phyloP scores from a whole-genome alignment of 2,329 filamentous ascomycete genomes.

The Fusarium begoniae region DNA sequence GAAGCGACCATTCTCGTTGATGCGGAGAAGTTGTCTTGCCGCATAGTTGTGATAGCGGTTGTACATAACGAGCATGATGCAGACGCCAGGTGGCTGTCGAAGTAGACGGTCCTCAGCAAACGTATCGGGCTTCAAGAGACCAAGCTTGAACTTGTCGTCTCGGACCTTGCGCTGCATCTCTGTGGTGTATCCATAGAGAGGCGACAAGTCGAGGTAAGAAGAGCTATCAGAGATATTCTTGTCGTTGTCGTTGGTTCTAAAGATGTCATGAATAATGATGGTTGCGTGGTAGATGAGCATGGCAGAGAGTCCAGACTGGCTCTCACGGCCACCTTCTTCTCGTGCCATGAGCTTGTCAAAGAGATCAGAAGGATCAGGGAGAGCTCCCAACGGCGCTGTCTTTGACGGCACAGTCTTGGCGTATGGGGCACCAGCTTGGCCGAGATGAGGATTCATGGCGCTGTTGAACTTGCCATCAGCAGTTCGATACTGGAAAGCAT shows the following conservation, averaged over 20 bases:
- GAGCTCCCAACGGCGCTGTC: constrained; percentile 35
- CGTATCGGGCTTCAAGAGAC: constrained; percentile 62
- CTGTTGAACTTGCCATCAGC: constrained; percentile 46
- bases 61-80: constrained; percentile 75
- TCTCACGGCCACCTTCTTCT: constrained; percentile 37
- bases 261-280: constrained; percentile 63
- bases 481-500: constrained; percentile 38
- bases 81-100: constrained; percentile 73
- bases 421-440: constrained; percentile 44
- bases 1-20: constrained; percentile 55
- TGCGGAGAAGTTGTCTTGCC: constrained; percentile 70
- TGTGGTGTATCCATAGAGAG: constrained; percentile 52
- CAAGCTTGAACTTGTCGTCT: constrained; percentile 45
- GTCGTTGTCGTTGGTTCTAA: constrained; percentile 48
- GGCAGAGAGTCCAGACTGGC: constrained; percentile 55
- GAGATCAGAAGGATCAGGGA: constrained; percentile 44
- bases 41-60: constrained; percentile 84
- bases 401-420: constrained; percentile 43
- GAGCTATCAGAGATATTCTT: constrained; percentile 48
- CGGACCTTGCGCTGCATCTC: constrained; percentile 48
- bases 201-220: constrained; percentile 58
- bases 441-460: constrained; percentile 41
- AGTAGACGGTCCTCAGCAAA: constrained; percentile 72
- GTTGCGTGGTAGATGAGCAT: constrained; percentile 60
- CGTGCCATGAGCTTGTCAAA: constrained; percentile 46